Evolutionary conservation across 768 basidiomycete genomes (phyloP).

Genomic region (Wakefieldia striispora): DNA sequence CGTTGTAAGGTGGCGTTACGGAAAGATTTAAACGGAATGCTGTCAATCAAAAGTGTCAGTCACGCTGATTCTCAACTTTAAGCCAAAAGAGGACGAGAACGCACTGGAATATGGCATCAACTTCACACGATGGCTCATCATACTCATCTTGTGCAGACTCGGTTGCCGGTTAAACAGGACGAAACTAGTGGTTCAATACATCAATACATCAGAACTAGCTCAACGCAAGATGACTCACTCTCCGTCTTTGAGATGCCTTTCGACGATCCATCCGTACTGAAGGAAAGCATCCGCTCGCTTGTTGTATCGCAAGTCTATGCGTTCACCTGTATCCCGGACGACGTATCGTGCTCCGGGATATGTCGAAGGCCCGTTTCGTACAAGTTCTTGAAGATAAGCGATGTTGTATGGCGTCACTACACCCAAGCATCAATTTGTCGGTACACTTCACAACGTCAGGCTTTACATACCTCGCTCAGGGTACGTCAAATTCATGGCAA

Average conservation of each 20-base stretch:
- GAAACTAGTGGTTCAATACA: slow-evolving; percentile 10
- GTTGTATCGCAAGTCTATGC: slow-evolving; percentile 95
- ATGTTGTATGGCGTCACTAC: slow-evolving; percentile 98
- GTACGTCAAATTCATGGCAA: slow-evolving; percentile 97
- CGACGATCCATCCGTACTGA: slow-evolving; percentile 98
- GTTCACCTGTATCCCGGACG: slow-evolving; percentile 94
- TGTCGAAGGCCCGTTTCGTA: slow-evolving; percentile 89
- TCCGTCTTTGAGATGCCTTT: slow-evolving; percentile 96
- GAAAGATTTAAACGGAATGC: slow-evolving; percentile 98
- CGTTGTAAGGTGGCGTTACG: slow-evolving; percentile 98
- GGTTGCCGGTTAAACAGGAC: slow-evolving; percentile 95
- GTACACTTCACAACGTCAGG: neutral
- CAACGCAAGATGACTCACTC: slow-evolving; percentile 63
- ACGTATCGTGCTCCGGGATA: slow-evolving; percentile 98
- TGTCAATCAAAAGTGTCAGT: slow-evolving; percentile 32
- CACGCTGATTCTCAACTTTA: neutral
- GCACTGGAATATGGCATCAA: slow-evolving; percentile 97
- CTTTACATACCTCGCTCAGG: slow-evolving; percentile 81
- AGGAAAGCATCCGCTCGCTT: slow-evolving; percentile 93
- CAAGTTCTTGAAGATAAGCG: slow-evolving; percentile 87
- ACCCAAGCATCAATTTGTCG: slow-evolving; percentile 10
- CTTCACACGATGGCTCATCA: slow-evolving; percentile 99
- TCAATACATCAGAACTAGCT: neutral
- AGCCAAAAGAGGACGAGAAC: slow-evolving; percentile 30
- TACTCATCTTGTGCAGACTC: slow-evolving; percentile 99